These are phyloP conservation scores for Debaryomycetaceae sp. DNA, from an alignment of 1,139 yeast genomes.

Conservation along the genomic window DNA sequence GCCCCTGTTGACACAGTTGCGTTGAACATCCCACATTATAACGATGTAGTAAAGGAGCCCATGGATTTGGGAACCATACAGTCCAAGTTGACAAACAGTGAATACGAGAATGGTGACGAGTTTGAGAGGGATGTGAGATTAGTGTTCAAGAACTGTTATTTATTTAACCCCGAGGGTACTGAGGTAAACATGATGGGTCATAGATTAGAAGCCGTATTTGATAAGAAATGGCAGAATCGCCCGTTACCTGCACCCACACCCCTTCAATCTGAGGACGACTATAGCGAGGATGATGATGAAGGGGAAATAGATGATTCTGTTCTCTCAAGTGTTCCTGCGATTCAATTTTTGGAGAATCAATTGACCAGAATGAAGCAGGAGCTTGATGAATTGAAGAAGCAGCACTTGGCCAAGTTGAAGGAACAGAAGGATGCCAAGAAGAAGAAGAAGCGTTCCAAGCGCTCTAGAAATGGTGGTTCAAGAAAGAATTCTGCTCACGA, in stretches of 20 bases:
- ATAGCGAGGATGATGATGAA: conserved; percentile 49
- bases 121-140: conserved; percentile 80
- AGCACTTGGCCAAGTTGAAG: conserved; percentile 56
- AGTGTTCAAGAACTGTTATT: conserved; percentile 84
- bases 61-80: conserved; percentile 93
- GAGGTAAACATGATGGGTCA: conserved; percentile 97
- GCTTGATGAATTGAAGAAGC: conserved; percentile 73
- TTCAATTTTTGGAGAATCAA: conserved; percentile 83
- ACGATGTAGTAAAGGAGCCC: conserved; percentile 81
- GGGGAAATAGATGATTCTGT: conserved; percentile 71
- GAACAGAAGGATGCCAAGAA: conserved; percentile 42
- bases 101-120: conserved; percentile 84
- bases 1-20: conserved; percentile 96
- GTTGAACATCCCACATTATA: conserved; percentile 85
- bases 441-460: conserved; percentile 48
- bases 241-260: conserved; percentile 71
- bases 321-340: conserved; percentile 78
- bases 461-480: conserved; percentile 17
- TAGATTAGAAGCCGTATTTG: conserved; percentile 78
- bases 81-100: conserved; percentile 76
- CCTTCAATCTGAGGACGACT: conserved; percentile 30
- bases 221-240: conserved; percentile 83
- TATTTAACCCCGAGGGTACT: conserved; percentile 92
- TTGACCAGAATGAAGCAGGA: conserved; percentile 82
- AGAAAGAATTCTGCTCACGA: conserved; percentile 7